Evolutionary conservation across 2,329 filamentous ascomycete genomes (phyloP).

Genomic region (Colletotrichum simmondsii): DNA sequence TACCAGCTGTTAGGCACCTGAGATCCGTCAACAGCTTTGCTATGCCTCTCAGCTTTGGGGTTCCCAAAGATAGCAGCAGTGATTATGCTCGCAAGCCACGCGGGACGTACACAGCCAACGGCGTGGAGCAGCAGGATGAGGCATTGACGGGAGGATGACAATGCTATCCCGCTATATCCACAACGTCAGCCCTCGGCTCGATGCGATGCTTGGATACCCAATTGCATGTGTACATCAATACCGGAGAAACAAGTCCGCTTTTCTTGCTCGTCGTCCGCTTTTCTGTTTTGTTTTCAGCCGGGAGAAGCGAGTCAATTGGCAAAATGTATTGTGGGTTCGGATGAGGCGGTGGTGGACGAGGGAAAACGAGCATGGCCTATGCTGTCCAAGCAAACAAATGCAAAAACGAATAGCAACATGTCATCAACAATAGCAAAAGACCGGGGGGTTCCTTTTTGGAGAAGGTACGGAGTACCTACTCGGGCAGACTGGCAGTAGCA

Average conservation of each 20-base stretch:
- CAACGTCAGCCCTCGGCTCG: not conserved
- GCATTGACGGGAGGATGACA: not conserved
- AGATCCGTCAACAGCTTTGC: not conserved
- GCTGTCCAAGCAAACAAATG: not conserved
- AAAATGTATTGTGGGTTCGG: not conserved
- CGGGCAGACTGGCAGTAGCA: not conserved
- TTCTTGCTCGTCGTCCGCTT: not conserved
- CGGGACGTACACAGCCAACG: not conserved
- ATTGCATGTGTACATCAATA: not conserved
- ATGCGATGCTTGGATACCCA: not conserved
- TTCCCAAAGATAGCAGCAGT: slow-evolving; percentile 9
- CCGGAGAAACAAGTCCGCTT: not conserved
- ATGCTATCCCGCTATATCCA: not conserved
- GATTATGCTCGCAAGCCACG: not conserved
- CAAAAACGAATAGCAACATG: not conserved
- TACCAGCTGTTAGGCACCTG: not conserved
- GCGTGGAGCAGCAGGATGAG: not conserved
- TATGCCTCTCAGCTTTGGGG: not conserved
- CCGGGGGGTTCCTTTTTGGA: not conserved
- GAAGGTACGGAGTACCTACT: no score
- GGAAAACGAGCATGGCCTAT: not conserved
- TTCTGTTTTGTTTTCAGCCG: not conserved
- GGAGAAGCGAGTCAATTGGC: not conserved
- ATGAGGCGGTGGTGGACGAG: not conserved
- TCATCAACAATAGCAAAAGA: not conserved